phyloP scores from a whole-genome alignment of 768 basidiomycete species.

The Aureoboletus auriporus region DNA sequence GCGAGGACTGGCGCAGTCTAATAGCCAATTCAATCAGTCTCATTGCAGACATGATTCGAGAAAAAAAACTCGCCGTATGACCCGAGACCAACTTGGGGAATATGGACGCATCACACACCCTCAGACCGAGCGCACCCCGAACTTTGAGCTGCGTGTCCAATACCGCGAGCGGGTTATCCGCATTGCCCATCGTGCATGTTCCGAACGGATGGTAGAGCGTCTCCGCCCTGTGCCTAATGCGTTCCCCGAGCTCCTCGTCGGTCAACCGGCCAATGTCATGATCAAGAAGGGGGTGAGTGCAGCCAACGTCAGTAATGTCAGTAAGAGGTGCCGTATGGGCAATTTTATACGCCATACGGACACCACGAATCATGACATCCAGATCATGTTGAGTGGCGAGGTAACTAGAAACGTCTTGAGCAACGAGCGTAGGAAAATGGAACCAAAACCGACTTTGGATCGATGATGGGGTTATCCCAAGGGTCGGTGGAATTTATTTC shows the following conservation, averaged over 20 bases:
- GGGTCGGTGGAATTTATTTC: conserved; percentile 38
- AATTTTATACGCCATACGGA: conserved; percentile 36
- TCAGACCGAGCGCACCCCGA: conserved; percentile 38
- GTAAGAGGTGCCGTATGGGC: conserved; percentile 37
- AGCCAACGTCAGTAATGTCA: conserved; percentile 31
- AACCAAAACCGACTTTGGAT: conserved; percentile 35
- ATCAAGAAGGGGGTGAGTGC: conserved; percentile 31
- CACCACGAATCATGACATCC: conserved; percentile 37
- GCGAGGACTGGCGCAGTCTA: conserved; percentile 30
- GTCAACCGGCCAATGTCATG: conserved; percentile 32
- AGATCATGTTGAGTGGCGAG: conserved; percentile 39
- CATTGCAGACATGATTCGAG: neutral
- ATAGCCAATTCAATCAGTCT: neutral
- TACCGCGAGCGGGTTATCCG: conserved; percentile 39
- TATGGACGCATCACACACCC: conserved; percentile 46
- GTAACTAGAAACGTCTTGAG: conserved; percentile 31
- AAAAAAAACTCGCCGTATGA: conserved; percentile 37
- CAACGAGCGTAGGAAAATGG: neutral
- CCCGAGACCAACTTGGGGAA: conserved; percentile 41
- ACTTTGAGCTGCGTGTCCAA: conserved; percentile 42
- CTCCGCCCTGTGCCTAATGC: conserved; percentile 32
- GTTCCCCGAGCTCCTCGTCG: conserved; percentile 33
- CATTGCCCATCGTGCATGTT: conserved; percentile 34
- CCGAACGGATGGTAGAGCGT: conserved; percentile 44
- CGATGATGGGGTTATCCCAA: conserved; percentile 39